phyloP scores from a whole-genome alignment of 2,329 filamentous ascomycete genomes.

The Penicillium capsulatum region DNA sequence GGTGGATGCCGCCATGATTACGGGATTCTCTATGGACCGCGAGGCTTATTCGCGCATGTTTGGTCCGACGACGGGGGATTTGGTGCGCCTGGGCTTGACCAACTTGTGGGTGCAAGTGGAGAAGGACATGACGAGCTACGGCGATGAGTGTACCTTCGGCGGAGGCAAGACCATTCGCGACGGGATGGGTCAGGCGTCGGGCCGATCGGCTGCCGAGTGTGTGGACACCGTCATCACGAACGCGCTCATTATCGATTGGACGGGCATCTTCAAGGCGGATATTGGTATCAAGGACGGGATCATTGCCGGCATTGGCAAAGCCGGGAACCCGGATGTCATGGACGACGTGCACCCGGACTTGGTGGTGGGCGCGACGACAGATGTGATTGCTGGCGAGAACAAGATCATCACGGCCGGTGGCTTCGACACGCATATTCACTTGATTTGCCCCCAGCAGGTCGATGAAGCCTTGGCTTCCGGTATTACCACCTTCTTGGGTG shows the following conservation, averaged over 20 bases:
- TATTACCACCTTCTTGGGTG: conserved; percentile 85
- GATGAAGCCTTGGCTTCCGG: conserved; percentile 78
- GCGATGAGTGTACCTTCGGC: conserved; percentile 92
- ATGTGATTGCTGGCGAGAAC: conserved; percentile 85
- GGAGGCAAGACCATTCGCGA: conserved; percentile 91
- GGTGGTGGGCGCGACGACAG: conserved; percentile 81
- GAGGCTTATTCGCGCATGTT: conserved; percentile 83
- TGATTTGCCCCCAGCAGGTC: conserved; percentile 90
- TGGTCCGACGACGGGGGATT: conserved; percentile 83
- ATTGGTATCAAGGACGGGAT: conserved; percentile 86
- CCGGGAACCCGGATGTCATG: conserved; percentile 97
- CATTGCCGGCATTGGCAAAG: conserved; percentile 88
- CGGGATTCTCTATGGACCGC: conserved; percentile 67
- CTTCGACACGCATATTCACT: conserved; percentile 86
- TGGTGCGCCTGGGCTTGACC: conserved; percentile 75
- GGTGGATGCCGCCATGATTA: conserved; percentile 53
- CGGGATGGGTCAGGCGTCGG: conserved; percentile 90
- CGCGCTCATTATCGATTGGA: conserved; percentile 84
- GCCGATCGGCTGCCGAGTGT: conserved; percentile 64
- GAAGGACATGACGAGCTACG: conserved; percentile 76
- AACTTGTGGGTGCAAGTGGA: conserved; percentile 90
- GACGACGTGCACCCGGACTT: conserved; percentile 73
- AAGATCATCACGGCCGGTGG: conserved; percentile 89
- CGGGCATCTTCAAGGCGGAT: conserved; percentile 92
- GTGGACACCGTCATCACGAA: conserved; percentile 87